Evolutionary conservation across 1,284 basidiomycete species (phyloP).

Genomic region (Wallemia ichthyophaga): DNA sequence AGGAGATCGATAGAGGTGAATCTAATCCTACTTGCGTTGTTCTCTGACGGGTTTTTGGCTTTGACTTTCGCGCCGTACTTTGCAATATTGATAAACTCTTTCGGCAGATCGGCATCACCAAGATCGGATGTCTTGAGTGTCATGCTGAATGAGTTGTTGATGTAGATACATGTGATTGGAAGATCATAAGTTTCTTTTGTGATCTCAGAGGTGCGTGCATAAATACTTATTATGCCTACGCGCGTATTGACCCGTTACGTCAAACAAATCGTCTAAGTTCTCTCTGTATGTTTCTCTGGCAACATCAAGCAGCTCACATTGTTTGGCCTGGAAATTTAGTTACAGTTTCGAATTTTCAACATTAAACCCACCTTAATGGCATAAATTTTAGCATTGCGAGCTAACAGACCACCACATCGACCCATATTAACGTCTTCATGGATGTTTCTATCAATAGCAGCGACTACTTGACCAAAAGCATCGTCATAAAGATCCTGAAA

Average conservation of each 20-base stretch:
- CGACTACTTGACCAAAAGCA: slow-evolving; percentile 30
- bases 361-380: slow-evolving; percentile 44
- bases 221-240: slow-evolving; percentile 1
- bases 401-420: slow-evolving; percentile 6
- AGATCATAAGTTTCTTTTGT: slow-evolving; percentile 27
- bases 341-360: too few species aligned
- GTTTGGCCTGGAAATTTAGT: slow-evolving; percentile 34
- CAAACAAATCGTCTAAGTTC: slow-evolving; percentile 52
- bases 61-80: slow-evolving; percentile 8
- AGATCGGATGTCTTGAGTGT: slow-evolving; percentile 32
- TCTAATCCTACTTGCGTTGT: neutral
- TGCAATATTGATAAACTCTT: slow-evolving; percentile 33
- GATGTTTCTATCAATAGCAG: slow-evolving; percentile 27
- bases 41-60: neutral
- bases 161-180: slow-evolving; percentile 32
- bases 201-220: neutral
- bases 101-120: slow-evolving; percentile 28
- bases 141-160: slow-evolving; percentile 35
- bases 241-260: slow-evolving; percentile 17
- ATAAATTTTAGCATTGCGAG: slow-evolving; percentile 46
- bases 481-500: slow-evolving; percentile 25
- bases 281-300: slow-evolving; percentile 47
- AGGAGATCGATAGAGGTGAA: slow-evolving; percentile 21
- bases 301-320: slow-evolving; percentile 56
- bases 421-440: slow-evolving; percentile 31